Percentiles rank a stretch among this genome's conserved stretches.
These are phyloP conservation scores for Hyphopichia buzzinii DNA, from an alignment of 1,139 yeast species.

Conservation along the genomic window DNA sequence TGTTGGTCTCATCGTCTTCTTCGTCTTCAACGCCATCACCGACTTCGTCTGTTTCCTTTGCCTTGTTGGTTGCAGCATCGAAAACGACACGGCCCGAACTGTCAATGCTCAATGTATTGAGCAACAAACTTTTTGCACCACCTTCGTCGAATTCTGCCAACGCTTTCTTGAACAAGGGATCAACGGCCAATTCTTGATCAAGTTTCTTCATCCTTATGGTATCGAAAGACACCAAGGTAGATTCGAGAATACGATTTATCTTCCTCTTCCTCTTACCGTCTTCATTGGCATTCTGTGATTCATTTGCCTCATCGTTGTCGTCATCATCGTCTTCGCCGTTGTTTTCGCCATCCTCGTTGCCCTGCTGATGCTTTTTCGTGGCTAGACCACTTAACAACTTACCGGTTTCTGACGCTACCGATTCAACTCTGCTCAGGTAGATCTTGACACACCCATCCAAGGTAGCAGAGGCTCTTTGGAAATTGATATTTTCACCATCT, in stretches of 20 bases:
- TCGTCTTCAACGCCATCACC: conserved; percentile 12
- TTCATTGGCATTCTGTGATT: conserved; percentile 11
- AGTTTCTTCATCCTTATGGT: conserved; percentile 64
- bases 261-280: conserved; percentile 31
- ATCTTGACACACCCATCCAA: conserved; percentile 43
- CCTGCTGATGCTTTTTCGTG: conserved; percentile 20
- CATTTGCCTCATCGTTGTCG: conserved; percentile 10
- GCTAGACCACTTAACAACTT: conserved; percentile 74
- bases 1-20: conserved; percentile 12
- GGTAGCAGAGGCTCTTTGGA: conserved; percentile 41
- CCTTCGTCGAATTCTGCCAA: conserved; percentile 94
- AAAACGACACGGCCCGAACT: conserved; percentile 60
- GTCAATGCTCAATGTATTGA: conserved; percentile 68
- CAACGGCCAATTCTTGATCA: conserved; percentile 77
- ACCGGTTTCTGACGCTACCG: conserved; percentile 90
- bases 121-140: conserved; percentile 80
- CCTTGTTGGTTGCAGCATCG: conserved; percentile 46
- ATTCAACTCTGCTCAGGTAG: conserved; percentile 67
- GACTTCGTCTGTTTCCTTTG: conserved; percentile 13
- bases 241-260: conserved; percentile 40
- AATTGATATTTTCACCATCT: conserved; percentile 44
- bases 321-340: conserved; percentile 17
- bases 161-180: conserved; percentile 86
- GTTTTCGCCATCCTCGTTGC: conserved; percentile 13
- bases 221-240: conserved; percentile 53